Base-by-base conservation (phyloP, 306 rosid species). In the Pterocarpus macrocarpus region DNA sequence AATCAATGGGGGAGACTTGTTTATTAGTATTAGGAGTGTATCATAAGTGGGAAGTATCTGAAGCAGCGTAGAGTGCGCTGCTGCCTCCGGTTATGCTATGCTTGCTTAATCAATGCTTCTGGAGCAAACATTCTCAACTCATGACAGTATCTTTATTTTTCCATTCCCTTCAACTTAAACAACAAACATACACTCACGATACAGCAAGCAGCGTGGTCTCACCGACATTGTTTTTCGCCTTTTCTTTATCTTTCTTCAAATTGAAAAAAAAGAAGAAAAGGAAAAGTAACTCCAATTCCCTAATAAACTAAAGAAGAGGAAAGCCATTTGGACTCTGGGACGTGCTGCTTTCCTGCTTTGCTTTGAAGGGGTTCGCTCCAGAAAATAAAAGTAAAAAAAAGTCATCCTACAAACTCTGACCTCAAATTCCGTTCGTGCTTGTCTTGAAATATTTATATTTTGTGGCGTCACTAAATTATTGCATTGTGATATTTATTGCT, bases 51-150 rank as follows among this genome's bases (percentile, higher is more conserved):
- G 1, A 84, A 75, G 85, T 56, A 57, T 77, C 28, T 80, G 39
- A 50, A 80, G 82, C 72, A 62, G 84, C 81, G 80, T 77, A 58
- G 67, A 38, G 77, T 53, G 85, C 86, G 89, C 82, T 69, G 73
- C 76, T 75, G 44, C 45, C 43, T 9, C 47, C 58, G 49, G 57
- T n/a, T 17, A 63, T 44, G 9, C 61, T 43, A 43, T 53, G 76
- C 62, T 83, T 64, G 34, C 34, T 34, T 75, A 39, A 47, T 30
- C 34, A 69, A 65, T 58, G 82, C 76, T 66, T 80, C 75, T 61
- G 64, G 30, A 59, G 10, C 87, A 86, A 84, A 90, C 92, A 92
- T 91, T 92, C 91, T 79, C 78, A 50, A 84, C 80, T 83, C 80
- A 78, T 64, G 73, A 64, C 44, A 65, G 57, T 52, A 34, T 50